A percentile compares a stretch with the other conserved stretches of the same genome.
Conservation (phyloP, 768 basidiomycete genomes). For the Fibroporia radiculosa region DNA sequence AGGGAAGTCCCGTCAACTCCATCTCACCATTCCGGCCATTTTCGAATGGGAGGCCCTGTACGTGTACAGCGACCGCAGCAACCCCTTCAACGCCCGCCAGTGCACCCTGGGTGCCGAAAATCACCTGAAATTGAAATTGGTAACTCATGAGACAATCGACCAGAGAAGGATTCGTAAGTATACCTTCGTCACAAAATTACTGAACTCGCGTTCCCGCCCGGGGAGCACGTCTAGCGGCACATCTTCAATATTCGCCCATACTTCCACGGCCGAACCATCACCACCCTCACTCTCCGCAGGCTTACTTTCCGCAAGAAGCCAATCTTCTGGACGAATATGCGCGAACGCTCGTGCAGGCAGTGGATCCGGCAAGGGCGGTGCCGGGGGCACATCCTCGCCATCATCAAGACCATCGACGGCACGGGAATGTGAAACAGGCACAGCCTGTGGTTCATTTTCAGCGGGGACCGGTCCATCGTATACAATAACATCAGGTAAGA, state of each 20-base stretch:
- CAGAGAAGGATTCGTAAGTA: not conserved
- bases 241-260: conserved; percentile 62
- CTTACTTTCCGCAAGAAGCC: conserved; percentile 45
- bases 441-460: conserved; percentile 6
- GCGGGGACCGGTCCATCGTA: conserved; percentile 65
- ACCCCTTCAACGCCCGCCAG: conserved; percentile 60
- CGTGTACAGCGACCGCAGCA: conserved; percentile 49
- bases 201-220: conserved; percentile 69
- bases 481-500: conserved; percentile 71
- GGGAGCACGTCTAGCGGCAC: conserved; percentile 74
- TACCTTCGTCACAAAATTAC: conserved; percentile 73
- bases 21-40: conserved; percentile 40
- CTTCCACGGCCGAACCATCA: conserved; percentile 45
- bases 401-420: conserved; percentile 1
- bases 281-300: conserved; percentile 31
- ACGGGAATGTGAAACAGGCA: not conserved
- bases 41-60: conserved; percentile 53
- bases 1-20: conserved; percentile 55
- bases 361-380: conserved; percentile 54
- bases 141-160: not conserved
- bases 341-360: conserved; percentile 70
- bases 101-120: conserved; percentile 59
- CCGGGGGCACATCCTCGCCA: conserved; percentile 28
- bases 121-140: conserved; percentile 36
- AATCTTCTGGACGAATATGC: conserved; percentile 62